Evolutionary conservation across 2,329 filamentous ascomycete genomes (phyloP).

Genomic region (Ceratocystis papillata): DNA sequence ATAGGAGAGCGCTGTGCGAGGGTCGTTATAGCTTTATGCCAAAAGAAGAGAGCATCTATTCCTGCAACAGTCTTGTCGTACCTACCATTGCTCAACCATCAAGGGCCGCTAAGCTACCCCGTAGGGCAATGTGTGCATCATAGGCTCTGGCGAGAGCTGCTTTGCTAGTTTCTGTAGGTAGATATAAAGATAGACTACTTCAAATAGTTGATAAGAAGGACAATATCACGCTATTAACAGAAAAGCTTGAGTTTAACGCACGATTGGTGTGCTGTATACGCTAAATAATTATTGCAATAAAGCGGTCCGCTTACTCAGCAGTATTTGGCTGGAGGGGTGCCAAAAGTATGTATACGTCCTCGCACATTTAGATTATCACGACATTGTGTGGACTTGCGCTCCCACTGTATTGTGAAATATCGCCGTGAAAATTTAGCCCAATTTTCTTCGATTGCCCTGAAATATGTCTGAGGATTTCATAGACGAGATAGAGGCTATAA

Average conservation of each 20-base stretch:
- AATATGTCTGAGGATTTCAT: constrained; percentile 49
- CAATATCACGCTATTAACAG: too few species aligned
- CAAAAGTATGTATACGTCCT: background rate
- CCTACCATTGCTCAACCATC: background rate
- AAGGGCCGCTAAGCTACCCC: too few species aligned
- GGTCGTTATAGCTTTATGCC: background rate
- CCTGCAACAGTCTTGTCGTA: background rate
- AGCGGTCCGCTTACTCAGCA: background rate
- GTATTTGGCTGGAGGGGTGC: background rate
- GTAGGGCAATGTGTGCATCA: too few species aligned
- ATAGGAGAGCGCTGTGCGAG: too few species aligned
- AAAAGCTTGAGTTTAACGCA: too few species aligned
- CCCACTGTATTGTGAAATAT: too few species aligned
- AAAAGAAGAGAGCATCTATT: background rate
- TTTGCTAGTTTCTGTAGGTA: too few species aligned
- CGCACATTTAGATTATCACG: background rate
- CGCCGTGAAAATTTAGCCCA: background rate
- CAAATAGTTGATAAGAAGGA: too few species aligned
- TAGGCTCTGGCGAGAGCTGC: too few species aligned
- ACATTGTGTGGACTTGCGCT: background rate
- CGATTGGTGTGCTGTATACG: too few species aligned
- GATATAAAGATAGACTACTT: too few species aligned
- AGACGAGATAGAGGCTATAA: constrained; percentile 72
- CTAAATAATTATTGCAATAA: background rate
- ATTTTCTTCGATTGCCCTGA: background rate